Conservation (phyloP, 176 grass and related monocot species). For the Oryza nivara region DNA sequence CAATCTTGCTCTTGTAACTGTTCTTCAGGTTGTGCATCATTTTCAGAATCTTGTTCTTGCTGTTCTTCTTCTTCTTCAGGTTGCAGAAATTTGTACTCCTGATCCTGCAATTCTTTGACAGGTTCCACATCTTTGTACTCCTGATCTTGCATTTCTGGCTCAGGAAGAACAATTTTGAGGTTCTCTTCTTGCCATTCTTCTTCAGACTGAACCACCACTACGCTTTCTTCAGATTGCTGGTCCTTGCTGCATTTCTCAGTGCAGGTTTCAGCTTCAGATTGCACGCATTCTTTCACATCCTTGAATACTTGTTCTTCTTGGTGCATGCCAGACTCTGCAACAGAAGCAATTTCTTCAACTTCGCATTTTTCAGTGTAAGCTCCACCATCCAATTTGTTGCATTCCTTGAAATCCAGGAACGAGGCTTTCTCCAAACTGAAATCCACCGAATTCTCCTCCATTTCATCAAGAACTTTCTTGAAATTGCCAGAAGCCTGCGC, state of each 20-base stretch:
- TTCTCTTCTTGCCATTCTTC: neutral
- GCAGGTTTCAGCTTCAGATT: neutral
- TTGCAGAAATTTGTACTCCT: neutral
- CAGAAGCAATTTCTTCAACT: neutral
- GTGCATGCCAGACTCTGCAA: neutral
- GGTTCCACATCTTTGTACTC: neutral
- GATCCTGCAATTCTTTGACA: neutral
- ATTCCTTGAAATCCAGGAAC: slow-evolving; percentile 20
- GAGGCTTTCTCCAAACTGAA: neutral
- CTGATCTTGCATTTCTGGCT: slow-evolving; percentile 5
- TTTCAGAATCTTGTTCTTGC: neutral
- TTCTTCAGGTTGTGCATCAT: neutral
- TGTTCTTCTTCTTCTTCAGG: neutral
- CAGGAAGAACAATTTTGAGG: neutral
- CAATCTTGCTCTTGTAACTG: neutral
- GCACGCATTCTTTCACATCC: slow-evolving; percentile 38
- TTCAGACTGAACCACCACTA: neutral
- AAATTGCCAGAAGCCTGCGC: slow-evolving; percentile 31
- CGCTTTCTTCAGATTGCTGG: neutral
- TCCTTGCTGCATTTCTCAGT: neutral
- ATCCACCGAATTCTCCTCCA: slow-evolving; percentile 2
- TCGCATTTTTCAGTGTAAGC: neutral
- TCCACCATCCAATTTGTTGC: neutral
- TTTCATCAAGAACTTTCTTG: slow-evolving; percentile 15
- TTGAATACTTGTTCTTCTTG: slow-evolving; percentile 14